Evolutionary conservation across 148 eudicot genomes (phyloP).

Genomic region (Oxyria digyna): DNA sequence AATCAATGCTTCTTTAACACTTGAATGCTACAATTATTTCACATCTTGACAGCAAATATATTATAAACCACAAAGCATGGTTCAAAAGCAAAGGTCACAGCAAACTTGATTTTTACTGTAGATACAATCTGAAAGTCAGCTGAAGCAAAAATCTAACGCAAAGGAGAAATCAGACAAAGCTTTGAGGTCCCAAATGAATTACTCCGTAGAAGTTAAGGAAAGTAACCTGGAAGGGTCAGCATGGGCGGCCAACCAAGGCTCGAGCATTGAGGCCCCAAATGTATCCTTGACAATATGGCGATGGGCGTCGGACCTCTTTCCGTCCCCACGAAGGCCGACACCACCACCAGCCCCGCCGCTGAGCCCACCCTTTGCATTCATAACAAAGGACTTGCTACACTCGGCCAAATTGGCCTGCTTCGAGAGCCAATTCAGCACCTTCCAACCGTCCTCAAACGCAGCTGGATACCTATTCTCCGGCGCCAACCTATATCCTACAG

Average conservation of each 20-base stretch:
- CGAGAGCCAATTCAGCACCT: conserved; percentile 80
- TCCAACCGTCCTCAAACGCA: conserved; percentile 90
- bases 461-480: conserved; percentile 87
- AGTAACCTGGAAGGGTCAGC: conserved; percentile 77
- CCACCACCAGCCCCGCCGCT: conserved; percentile 19
- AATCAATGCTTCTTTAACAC: conserved; percentile 4
- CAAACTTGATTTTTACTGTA: not conserved
- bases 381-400: conserved; percentile 51
- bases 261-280: conserved; percentile 83
- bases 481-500: conserved; percentile 82
- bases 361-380: conserved; percentile 13
- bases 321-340: conserved; percentile 26
- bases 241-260: conserved; percentile 98
- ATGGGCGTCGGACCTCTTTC: conserved; percentile 50
- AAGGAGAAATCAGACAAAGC: not conserved
- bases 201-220: too few species aligned
- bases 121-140: not conserved
- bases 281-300: conserved; percentile 61
- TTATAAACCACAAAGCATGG: not conserved
- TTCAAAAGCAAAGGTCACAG: not conserved
- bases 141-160: conserved; percentile 1
- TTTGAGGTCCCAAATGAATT: too few species aligned
- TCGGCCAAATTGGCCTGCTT: conserved; percentile 92
- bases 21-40: not conserved
- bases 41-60: not conserved